A percentile compares a stretch with the other conserved stretches of the same genome.
These are phyloP conservation scores for Conoideocrella luteorostrata DNA, from an alignment of 2,329 filamentous ascomycete species.

Conservation along the genomic window DNA sequence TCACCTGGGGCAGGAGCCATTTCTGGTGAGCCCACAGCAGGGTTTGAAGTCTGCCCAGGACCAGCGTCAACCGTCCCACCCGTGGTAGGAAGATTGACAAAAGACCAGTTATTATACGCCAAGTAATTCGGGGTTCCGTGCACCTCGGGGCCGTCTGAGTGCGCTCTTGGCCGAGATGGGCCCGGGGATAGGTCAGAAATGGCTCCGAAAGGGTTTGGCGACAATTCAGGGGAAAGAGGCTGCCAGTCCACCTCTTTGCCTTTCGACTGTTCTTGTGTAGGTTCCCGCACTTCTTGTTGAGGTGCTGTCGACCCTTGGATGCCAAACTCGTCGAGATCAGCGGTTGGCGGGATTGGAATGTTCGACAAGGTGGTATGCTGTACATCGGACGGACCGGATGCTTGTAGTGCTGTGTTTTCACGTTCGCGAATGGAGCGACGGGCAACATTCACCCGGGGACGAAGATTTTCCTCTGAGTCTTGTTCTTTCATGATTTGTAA, in stretches of 20 bases:
- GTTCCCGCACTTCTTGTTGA: not conserved
- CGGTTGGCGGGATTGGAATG: not conserved
- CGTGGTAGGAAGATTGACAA: slow-evolving; percentile 33
- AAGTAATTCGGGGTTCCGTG: slow-evolving; percentile 42
- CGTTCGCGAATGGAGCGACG: slow-evolving; percentile 23
- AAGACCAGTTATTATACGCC: slow-evolving; percentile 57
- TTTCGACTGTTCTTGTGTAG: slow-evolving; percentile 12
- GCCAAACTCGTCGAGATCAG: not conserved
- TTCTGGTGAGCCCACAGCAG: not conserved
- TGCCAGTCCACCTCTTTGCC: slow-evolving; percentile 19
- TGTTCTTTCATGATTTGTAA: slow-evolving; percentile 56
- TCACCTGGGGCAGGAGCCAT: not conserved
- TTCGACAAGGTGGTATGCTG: not conserved
- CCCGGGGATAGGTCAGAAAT: slow-evolving; percentile 11
- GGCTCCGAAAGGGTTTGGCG: slow-evolving; percentile 9
- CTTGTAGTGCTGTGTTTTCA: not conserved
- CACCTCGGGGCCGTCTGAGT: slow-evolving; percentile 49
- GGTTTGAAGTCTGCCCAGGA: not conserved
- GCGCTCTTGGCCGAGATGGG: slow-evolving; percentile 41
- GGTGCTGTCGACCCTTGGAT: not conserved
- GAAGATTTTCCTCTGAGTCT: slow-evolving; percentile 50
- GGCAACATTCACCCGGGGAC: slow-evolving; percentile 53
- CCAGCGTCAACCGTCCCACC: slow-evolving; percentile 11
- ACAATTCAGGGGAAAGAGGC: slow-evolving; percentile 7
- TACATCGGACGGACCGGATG: not conserved